Evolutionary conservation across 345 rosid species (phyloP).

Genomic region (Aurinia saxatilis): DNA sequence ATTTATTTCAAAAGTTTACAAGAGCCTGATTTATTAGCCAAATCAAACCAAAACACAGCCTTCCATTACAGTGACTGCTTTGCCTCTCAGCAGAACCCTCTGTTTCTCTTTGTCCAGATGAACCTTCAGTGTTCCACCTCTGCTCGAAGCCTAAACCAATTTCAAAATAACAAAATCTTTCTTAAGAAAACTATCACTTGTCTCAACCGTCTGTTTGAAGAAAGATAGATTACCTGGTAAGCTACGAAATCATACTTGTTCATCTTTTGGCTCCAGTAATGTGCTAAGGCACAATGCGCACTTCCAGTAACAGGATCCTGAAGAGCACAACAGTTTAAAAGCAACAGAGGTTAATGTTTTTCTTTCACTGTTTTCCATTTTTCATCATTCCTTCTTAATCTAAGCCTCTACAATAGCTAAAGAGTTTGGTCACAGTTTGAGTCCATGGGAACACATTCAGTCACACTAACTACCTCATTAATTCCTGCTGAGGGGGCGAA

Average conservation of each 20-base stretch:
- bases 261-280: slow-evolving; percentile 60
- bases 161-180: background rate
- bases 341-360: background rate
- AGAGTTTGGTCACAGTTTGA: background rate
- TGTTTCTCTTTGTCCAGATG: slow-evolving; percentile 40
- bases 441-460: background rate
- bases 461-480: slow-evolving; percentile 12
- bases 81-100: slow-evolving; percentile 57
- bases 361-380: background rate
- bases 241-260: slow-evolving; percentile 56
- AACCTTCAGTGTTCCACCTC: slow-evolving; percentile 50
- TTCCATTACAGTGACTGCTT: slow-evolving; percentile 58
- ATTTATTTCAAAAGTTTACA: background rate
- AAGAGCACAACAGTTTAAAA: background rate
- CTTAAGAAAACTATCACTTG: background rate
- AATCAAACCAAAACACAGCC: slow-evolving; percentile 47
- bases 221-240: slow-evolving; percentile 25
- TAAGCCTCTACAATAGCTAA: background rate
- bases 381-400: background rate
- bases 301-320: slow-evolving; percentile 83
- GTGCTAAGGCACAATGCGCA: slow-evolving; percentile 73
- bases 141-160: slow-evolving; percentile 44
- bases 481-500: slow-evolving; percentile 31
- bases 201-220: background rate
- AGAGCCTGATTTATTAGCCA: background rate